phyloP scores from a whole-genome alignment of 2,329 filamentous ascomycete genomes.

The Neofusicoccum cordaticola region DNA sequence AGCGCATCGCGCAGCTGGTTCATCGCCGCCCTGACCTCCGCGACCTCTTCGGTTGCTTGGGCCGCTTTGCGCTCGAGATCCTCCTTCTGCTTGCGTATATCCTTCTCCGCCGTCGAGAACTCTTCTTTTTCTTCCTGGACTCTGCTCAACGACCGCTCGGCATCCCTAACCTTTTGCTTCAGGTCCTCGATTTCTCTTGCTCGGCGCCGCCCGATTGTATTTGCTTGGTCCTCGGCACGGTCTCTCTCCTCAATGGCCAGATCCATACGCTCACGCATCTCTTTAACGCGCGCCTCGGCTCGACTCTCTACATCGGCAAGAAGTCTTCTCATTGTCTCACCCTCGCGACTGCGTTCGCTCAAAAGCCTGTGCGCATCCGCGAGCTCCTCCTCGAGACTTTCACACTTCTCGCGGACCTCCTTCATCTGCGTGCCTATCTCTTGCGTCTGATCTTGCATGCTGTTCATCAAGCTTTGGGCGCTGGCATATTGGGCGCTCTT shows the following conservation, averaged over 20 bases:
- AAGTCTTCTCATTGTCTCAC: slow-evolving; percentile 88
- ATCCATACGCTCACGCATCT: slow-evolving; percentile 87
- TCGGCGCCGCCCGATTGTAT: slow-evolving; percentile 69
- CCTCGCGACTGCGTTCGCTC: slow-evolving; percentile 83
- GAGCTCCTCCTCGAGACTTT: slow-evolving; percentile 88
- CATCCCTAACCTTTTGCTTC: slow-evolving; percentile 72
- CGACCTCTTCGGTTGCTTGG: slow-evolving; percentile 68
- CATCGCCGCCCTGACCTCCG: slow-evolving; percentile 74
- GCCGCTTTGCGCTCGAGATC: slow-evolving; percentile 71
- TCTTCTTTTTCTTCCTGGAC: slow-evolving; percentile 75
- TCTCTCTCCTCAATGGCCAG: slow-evolving; percentile 91
- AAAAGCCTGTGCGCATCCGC: slow-evolving; percentile 83
- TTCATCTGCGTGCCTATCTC: slow-evolving; percentile 91
- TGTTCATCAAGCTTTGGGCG: slow-evolving; percentile 80
- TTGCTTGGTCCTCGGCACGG: slow-evolving; percentile 85
- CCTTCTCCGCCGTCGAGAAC: slow-evolving; percentile 68
- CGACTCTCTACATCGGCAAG: slow-evolving; percentile 82
- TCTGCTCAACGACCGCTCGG: slow-evolving; percentile 71
- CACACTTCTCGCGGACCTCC: slow-evolving; percentile 76
- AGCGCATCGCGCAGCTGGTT: slow-evolving; percentile 74
- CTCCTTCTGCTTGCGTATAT: slow-evolving; percentile 70
- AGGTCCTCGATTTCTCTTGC: slow-evolving; percentile 85
- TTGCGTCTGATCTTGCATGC: slow-evolving; percentile 87
- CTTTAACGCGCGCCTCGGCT: slow-evolving; percentile 76
- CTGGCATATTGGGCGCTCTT: slow-evolving; percentile 83